phyloP scores from a whole-genome alignment of 768 basidiomycete genomes.

The Leccinum disarticulatum region DNA sequence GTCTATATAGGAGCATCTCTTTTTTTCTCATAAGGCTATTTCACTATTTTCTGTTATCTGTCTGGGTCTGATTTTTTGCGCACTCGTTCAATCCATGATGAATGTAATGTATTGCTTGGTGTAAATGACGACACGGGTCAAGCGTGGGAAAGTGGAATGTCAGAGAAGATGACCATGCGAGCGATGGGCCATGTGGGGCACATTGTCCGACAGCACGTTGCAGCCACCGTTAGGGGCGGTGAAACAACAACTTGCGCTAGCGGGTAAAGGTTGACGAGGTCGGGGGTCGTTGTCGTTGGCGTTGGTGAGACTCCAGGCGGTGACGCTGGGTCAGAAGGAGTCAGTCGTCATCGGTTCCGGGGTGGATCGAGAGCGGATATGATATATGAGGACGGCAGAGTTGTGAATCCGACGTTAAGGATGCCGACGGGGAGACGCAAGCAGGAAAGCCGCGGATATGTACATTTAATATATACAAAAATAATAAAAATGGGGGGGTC shows the following conservation, averaged over 20 bases:
- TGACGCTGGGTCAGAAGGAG: background rate
- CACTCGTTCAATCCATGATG: background rate
- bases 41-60: conserved; percentile 5
- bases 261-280: background rate
- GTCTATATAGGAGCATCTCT: conserved; percentile 10
- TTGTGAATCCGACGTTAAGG: background rate
- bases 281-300: background rate
- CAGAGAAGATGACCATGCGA: background rate
- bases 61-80: background rate
- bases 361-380: background rate
- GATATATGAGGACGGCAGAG: background rate
- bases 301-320: background rate
- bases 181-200: background rate
- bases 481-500: conserved; percentile 1
- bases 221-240: background rate
- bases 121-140: background rate
- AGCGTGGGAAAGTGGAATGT: background rate
- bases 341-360: background rate
- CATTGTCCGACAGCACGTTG: background rate
- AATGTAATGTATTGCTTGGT: background rate
- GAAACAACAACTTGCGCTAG: background rate
- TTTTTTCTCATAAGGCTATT: conserved; percentile 9
- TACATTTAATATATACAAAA: conserved; percentile 10
- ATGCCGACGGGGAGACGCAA: conserved; percentile 14
- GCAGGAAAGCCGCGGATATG: conserved; percentile 8